A percentile compares a stretch with the other conserved stretches of the same genome.
Conservation (phyloP, 225 moss, liverwort and hornwort genomes). For the Polytrichum formosum region DNA sequence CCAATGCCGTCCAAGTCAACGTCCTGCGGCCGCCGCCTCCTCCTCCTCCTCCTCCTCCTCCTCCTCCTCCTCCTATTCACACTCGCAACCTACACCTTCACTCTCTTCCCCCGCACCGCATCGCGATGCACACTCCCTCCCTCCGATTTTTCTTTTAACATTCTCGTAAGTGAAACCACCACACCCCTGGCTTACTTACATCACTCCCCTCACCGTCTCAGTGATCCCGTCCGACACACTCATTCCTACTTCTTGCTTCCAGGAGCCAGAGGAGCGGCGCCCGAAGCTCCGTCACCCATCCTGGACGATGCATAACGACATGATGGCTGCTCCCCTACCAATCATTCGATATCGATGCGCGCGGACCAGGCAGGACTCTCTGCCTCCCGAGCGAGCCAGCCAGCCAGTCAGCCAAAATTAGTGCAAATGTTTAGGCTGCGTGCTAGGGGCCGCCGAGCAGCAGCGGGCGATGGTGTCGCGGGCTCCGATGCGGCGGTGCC, state of each 20-base stretch:
- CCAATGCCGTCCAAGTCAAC: neutral
- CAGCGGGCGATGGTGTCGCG: neutral
- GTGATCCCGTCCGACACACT: neutral
- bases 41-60: neutral
- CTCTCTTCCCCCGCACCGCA: too few species aligned
- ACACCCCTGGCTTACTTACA: too few species aligned
- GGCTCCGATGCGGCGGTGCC: neutral
- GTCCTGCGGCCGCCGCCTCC: neutral
- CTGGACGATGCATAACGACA: neutral
- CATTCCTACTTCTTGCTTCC: neutral
- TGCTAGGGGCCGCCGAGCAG: neutral
- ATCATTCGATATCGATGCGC: too few species aligned
- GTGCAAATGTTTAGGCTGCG: too few species aligned
- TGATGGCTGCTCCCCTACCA: too few species aligned
- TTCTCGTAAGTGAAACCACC: too few species aligned
- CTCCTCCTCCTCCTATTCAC: neutral
- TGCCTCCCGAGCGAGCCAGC: too few species aligned
- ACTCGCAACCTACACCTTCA: neutral
- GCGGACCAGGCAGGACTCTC: too few species aligned
- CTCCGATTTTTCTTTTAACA: too few species aligned
- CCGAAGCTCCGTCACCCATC: neutral
- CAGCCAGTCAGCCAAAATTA: too few species aligned
- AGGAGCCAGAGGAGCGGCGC: neutral
- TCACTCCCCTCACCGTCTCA: neutral
- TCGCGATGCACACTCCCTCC: neutral